phyloP scores from a whole-genome alignment of 306 rosid species.

The Cicer bijugum region DNA sequence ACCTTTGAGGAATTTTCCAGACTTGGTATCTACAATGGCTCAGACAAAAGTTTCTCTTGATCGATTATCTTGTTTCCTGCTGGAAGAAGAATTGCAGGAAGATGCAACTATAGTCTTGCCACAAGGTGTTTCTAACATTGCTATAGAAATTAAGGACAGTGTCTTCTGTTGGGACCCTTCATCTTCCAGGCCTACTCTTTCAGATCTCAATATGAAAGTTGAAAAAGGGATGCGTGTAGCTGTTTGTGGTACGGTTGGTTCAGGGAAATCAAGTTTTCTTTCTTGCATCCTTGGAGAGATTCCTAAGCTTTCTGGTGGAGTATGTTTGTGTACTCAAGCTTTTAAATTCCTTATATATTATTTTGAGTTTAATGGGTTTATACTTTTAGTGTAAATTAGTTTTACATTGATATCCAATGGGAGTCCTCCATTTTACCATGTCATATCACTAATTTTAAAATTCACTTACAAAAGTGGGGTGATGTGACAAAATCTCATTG shows the following conservation, averaged over 20 bases:
- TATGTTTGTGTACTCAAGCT: constrained; percentile 57
- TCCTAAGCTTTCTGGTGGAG: constrained; percentile 89
- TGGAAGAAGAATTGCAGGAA: constrained; percentile 91
- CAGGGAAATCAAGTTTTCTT: constrained; percentile 96
- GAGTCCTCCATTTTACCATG: no score
- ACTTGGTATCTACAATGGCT: constrained; percentile 98
- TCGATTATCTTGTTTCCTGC: constrained; percentile 85
- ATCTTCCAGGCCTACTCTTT: constrained; percentile 78
- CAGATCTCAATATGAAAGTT: constrained; percentile 79
- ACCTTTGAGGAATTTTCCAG: constrained; percentile 97
- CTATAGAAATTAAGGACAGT: constrained; percentile 85
- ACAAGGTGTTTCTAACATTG: constrained; percentile 65
- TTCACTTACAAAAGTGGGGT: no score
- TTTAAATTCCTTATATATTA: constrained; percentile 39
- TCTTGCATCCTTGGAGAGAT: constrained; percentile 98
- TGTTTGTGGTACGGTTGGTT: constrained; percentile 93
- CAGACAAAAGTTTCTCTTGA: constrained; percentile 99
- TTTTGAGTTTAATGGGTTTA: no score
- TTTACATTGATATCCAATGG: no score
- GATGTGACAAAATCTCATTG: no score
- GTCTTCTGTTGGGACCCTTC: constrained; percentile 83
- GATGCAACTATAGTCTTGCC: constrained; percentile 87
- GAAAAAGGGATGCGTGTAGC: constrained; percentile 91
- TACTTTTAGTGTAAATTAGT: no score
- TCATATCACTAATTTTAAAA: no score